Evolutionary conservation across 1,284 basidiomycete species (phyloP), one percentile per base, ranked within the genome.

Genomic region (Heterobasidion irregulare): DNA sequence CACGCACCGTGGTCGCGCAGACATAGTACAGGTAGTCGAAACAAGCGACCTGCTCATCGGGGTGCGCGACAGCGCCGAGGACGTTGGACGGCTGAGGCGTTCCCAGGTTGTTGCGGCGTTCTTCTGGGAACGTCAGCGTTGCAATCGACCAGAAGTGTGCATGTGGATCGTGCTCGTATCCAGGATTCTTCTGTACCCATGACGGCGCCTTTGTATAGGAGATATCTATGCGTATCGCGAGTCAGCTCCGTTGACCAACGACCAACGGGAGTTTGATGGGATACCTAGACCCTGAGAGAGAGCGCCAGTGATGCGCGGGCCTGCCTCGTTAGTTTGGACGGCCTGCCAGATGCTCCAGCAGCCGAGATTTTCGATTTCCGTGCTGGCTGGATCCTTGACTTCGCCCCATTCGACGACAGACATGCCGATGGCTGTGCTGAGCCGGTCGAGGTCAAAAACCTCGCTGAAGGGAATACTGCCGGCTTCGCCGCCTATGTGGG

Each of bases 311-410:
- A 64, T 57, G 18, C 84, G 75, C 10, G 84, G 77, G 12, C 61
- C 60, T 18, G 67, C 61, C 35, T 81, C 77, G 12, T 67, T 63
- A 44, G 66, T 64, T 57, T 82, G 76, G 7, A 80, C 75, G 32
- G 72, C 71, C 62, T 82, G 72, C 82, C 80, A 84, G 15, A 79
- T 66, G 63, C 76, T 79, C 86, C 86, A 88, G 66, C 86, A 89
- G n/a, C 86, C 86, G 18, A 89, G 59, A 15, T 79, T 75, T 34
- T 89, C 85, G 41, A 71, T 46, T n/a, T 66, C 65, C 34, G 58
- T 50, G 56, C 66, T 68, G 35, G 61, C 56, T 12, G 38, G 38
- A n/a, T 70, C 64, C 56, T 76, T 76, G 56, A 76, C 66, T 48
- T 76, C 72, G 50, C 62, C 56, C 73, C 73, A 76, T 57, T 76